Evolutionary conservation across 441 rosid genomes (phyloP).

Genomic region (Brassica hybrid): DNA sequence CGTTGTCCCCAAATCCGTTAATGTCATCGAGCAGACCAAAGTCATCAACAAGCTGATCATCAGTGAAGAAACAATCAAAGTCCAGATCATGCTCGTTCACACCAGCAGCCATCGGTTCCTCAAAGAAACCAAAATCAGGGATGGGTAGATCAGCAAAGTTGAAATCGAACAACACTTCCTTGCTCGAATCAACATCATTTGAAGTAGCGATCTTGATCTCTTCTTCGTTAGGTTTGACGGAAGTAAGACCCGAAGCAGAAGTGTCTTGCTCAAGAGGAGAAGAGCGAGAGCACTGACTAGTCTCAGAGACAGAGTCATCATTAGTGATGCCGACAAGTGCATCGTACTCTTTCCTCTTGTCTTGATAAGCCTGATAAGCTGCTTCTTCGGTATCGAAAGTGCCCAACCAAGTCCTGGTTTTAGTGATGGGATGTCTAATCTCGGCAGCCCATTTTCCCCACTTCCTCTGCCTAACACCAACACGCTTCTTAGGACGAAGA

Average conservation of each 20-base stretch:
- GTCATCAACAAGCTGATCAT: slow-evolving; percentile 49
- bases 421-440: slow-evolving; percentile 74
- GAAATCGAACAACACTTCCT: slow-evolving; percentile 41
- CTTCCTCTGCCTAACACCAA: slow-evolving; percentile 88
- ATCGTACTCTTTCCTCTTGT: slow-evolving; percentile 68
- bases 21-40: slow-evolving; percentile 47
- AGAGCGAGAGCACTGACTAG: slow-evolving; percentile 58
- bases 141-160: slow-evolving; percentile 51
- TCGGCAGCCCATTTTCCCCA: slow-evolving; percentile 99
- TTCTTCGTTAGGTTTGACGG: neutral
- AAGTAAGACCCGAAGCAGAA: slow-evolving; percentile 36
- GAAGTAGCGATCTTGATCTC: neutral
- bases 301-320: slow-evolving; percentile 45
- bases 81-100: neutral
- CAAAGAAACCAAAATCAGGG: slow-evolving; percentile 52
- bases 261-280: slow-evolving; percentile 48
- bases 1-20: slow-evolving; percentile 51
- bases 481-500: slow-evolving; percentile 52
- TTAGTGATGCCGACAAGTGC: slow-evolving; percentile 37
- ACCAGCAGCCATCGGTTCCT: slow-evolving; percentile 28
- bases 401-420: slow-evolving; percentile 83
- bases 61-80: slow-evolving; percentile 49
- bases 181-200: slow-evolving; percentile 30
- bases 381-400: slow-evolving; percentile 81
- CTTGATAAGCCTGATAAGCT: slow-evolving; percentile 76